Evolutionary conservation across 2,329 filamentous ascomycete species (phyloP).

Genomic region (Exophiala xenobiotica): DNA sequence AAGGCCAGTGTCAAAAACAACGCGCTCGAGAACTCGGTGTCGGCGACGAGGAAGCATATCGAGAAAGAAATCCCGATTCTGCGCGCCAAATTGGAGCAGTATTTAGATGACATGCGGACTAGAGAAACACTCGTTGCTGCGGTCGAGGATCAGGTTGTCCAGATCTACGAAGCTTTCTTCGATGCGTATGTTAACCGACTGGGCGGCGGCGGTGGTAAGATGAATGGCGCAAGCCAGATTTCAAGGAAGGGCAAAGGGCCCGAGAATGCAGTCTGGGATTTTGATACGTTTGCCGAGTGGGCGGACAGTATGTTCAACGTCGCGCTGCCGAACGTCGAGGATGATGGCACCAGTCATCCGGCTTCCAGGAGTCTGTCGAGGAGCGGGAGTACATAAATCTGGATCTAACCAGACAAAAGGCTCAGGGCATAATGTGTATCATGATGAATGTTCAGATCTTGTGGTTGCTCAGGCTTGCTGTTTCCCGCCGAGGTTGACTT

Average conservation of each 20-base stretch:
- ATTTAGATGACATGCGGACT: constrained; percentile 64
- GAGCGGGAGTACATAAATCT: constrained; percentile 21
- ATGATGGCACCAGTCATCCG: constrained; percentile 34
- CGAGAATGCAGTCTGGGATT: constrained; percentile 64
- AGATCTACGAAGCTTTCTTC: constrained; percentile 65
- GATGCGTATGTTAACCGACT: constrained; percentile 44
- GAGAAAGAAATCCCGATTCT: constrained; percentile 59
- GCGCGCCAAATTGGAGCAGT: constrained; percentile 58
- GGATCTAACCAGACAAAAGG: not conserved
- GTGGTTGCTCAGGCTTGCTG: constrained; percentile 2
- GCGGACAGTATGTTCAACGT: constrained; percentile 57
- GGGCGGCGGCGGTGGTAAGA: constrained; percentile 32
- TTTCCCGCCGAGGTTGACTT: constrained; percentile 26
- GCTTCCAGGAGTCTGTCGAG: constrained; percentile 27
- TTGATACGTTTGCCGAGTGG: constrained; percentile 64
- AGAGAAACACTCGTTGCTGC: constrained; percentile 66
- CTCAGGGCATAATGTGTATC: not conserved
- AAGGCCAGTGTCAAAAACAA: constrained; percentile 40
- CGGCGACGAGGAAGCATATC: constrained; percentile 53
- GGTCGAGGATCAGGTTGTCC: constrained; percentile 62
- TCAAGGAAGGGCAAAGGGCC: constrained; percentile 58
- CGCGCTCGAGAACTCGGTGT: constrained; percentile 42
- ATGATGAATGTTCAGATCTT: not conserved
- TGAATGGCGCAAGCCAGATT: constrained; percentile 37
- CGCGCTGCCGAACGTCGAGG: constrained; percentile 33